phyloP scores from a whole-genome alignment of 805 yeast genomes.

The Kodamaea restingae region DNA sequence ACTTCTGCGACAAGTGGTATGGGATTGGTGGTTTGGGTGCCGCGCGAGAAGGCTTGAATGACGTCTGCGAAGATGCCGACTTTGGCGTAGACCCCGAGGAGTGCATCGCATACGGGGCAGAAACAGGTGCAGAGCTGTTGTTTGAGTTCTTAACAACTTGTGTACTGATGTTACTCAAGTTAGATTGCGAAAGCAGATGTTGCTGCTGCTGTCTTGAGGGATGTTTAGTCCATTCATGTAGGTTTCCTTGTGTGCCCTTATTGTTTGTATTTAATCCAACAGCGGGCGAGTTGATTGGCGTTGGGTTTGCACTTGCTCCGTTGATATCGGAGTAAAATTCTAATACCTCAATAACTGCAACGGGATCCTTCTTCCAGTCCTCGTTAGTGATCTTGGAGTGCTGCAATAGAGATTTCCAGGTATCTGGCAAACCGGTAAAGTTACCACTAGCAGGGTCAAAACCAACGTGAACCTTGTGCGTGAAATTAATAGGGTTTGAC shows the following conservation, averaged over 20 bases:
- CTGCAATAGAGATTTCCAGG: constrained; percentile 53
- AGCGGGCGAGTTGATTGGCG: constrained; percentile 27
- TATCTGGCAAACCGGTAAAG: constrained; percentile 54
- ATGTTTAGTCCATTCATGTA: constrained; percentile 45
- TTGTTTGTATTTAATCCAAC: constrained; percentile 22
- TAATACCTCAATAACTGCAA: constrained; percentile 58
- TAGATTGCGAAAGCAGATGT: constrained; percentile 3
- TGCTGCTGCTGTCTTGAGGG: constrained; percentile 10
- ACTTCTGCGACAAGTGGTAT: constrained; percentile 27
- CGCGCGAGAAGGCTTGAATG: constrained; percentile 33
- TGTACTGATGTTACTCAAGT: constrained; percentile 6
- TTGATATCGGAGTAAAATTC: constrained; percentile 50
- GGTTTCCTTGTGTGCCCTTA: constrained; percentile 16
- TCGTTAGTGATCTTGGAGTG: constrained; percentile 59
- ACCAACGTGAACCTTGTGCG: constrained; percentile 89
- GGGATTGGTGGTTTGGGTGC: constrained; percentile 45
- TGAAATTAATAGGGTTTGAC: constrained; percentile 89
- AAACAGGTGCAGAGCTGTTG: constrained; percentile 6
- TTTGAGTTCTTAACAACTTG: constrained; percentile 6
- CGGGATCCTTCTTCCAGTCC: constrained; percentile 61
- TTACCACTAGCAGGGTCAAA: constrained; percentile 73
- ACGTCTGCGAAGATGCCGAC: constrained; percentile 10
- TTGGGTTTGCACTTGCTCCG: constrained; percentile 34
- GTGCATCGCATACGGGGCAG: constrained; percentile 8
- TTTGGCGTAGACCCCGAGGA: neutral